Percentiles rank a stretch among this genome's conserved stretches.
These are phyloP conservation scores for Penicillium alfredii DNA, from an alignment of 495 filamentous ascomycete genomes.

Conservation along the genomic window DNA sequence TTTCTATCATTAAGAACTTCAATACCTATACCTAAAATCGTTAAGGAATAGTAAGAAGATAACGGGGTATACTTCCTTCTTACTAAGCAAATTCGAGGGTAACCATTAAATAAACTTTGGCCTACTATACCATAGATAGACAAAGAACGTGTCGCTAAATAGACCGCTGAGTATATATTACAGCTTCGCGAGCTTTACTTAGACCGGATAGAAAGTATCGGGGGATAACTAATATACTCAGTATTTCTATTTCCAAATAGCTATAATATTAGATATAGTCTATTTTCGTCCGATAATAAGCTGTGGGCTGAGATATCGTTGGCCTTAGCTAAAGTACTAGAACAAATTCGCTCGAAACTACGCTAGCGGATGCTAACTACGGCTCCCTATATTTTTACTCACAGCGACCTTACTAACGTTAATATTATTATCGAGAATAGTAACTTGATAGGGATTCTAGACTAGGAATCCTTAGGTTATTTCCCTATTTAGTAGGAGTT, in stretches of 20 bases:
- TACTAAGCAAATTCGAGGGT: conserved; percentile 14
- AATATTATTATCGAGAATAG: conserved; percentile 28
- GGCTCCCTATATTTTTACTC: conserved; percentile 26
- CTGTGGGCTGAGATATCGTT: conserved; percentile 21
- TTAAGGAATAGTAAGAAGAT: conserved; percentile 11
- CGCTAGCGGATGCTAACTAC: conserved; percentile 18
- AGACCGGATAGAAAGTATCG: conserved; percentile 13
- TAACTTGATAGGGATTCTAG: conserved; percentile 23
- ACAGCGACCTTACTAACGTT: conserved; percentile 23
- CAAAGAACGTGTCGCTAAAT: conserved; percentile 15
- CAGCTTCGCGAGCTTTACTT: conserved; percentile 19
- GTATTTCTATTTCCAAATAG: conserved; percentile 11
- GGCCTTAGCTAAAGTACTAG: conserved; percentile 12
- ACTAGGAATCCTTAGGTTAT: conserved; percentile 31
- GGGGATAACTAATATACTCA: conserved; percentile 13
- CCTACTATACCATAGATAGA: conserved; percentile 9
- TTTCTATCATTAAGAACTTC: conserved; percentile 12
- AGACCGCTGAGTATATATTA: conserved; percentile 19
- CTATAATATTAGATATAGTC: conserved; percentile 8
- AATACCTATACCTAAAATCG: conserved; percentile 12
- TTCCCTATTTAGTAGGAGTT: conserved; percentile 33
- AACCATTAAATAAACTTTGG: conserved; percentile 14
- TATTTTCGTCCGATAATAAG: conserved; percentile 18
- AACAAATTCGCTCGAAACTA: conserved; percentile 10
- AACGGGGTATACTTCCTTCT: conserved; percentile 4